These are phyloP conservation scores for Trichoderma citrinoviride DNA, from an alignment of 2,329 filamentous ascomycete genomes.

Conservation along the genomic window DNA sequence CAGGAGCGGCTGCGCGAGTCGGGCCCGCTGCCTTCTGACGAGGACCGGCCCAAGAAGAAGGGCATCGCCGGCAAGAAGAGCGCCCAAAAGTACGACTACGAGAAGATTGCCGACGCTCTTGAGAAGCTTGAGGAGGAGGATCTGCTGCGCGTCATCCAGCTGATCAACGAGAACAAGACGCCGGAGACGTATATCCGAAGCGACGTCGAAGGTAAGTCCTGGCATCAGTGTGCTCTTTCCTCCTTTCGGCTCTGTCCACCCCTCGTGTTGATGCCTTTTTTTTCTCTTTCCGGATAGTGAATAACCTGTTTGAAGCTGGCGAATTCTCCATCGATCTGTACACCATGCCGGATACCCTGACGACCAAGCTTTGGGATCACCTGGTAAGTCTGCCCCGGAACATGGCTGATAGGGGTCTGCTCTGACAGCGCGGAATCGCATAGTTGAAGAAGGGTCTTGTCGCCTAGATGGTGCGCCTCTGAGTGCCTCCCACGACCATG, in stretches of 20 bases:
- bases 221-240: background rate
- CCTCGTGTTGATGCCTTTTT: conserved; percentile 34
- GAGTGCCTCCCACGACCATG: background rate
- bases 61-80: conserved; percentile 73
- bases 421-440: background rate
- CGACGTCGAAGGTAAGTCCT: conserved; percentile 80
- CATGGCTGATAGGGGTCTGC: background rate
- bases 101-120: conserved; percentile 91
- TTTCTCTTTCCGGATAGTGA: conserved; percentile 28
- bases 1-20: conserved; percentile 77
- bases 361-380: conserved; percentile 96
- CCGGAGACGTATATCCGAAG: conserved; percentile 96
- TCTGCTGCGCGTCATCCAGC: conserved; percentile 88
- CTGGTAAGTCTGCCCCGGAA: conserved; percentile 42
- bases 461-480: conserved; percentile 27
- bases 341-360: conserved; percentile 85
- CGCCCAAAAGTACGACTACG: conserved; percentile 74
- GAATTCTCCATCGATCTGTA: conserved; percentile 98
- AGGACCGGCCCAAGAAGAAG: conserved; percentile 59
- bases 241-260: conserved; percentile 21
- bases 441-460: conserved; percentile 45
- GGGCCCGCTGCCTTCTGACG: conserved; percentile 77
- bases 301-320: conserved; percentile 59
- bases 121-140: conserved; percentile 91
- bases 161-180: conserved; percentile 96